phyloP scores from a whole-genome alignment of 2,329 filamentous ascomycete genomes.

The Teratosphaeria destructans region DNA sequence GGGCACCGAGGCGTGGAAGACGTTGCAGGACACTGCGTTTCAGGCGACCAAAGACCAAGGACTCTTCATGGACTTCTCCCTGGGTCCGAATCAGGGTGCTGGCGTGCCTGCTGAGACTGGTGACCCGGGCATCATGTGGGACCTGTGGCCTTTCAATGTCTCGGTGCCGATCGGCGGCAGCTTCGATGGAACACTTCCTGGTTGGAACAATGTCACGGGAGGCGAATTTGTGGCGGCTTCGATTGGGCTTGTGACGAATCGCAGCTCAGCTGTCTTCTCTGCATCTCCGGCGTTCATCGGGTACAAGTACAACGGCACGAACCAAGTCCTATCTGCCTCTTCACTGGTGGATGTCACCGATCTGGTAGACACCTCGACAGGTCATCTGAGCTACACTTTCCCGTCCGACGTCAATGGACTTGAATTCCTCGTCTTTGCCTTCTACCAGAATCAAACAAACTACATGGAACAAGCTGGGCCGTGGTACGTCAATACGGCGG shows the following conservation, averaged over 20 bases:
- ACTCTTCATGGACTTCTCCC: slow-evolving; percentile 35
- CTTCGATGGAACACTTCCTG: not conserved
- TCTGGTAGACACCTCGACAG: slow-evolving; percentile 11
- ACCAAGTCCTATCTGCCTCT: slow-evolving; percentile 12
- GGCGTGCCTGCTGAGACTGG: slow-evolving; percentile 32
- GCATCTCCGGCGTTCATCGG: not conserved
- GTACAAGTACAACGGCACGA: slow-evolving; percentile 10
- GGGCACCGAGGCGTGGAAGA: slow-evolving; percentile 2
- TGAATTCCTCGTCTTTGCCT: slow-evolving; percentile 21
- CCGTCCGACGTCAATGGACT: slow-evolving; percentile 10
- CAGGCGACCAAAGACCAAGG: slow-evolving; percentile 27
- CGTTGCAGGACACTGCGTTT: slow-evolving; percentile 5
- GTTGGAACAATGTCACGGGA: not conserved
- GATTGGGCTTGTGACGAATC: slow-evolving; percentile 7
- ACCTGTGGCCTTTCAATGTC: slow-evolving; percentile 15
- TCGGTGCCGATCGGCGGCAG: not conserved
- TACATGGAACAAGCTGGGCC: slow-evolving; percentile 24
- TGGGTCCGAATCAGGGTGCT: slow-evolving; percentile 39
- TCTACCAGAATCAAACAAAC: slow-evolving; percentile 20
- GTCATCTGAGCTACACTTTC: slow-evolving; percentile 17
- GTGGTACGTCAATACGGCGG: slow-evolving; percentile 13
- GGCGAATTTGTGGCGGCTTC: slow-evolving; percentile 21
- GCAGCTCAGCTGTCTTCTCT: slow-evolving; percentile 2
- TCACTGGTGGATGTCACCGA: slow-evolving; percentile 21
- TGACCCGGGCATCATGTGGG: slow-evolving; percentile 27